phyloP scores from a whole-genome alignment of 2,329 filamentous ascomycete species.

The Teratosphaeria viscida region DNA sequence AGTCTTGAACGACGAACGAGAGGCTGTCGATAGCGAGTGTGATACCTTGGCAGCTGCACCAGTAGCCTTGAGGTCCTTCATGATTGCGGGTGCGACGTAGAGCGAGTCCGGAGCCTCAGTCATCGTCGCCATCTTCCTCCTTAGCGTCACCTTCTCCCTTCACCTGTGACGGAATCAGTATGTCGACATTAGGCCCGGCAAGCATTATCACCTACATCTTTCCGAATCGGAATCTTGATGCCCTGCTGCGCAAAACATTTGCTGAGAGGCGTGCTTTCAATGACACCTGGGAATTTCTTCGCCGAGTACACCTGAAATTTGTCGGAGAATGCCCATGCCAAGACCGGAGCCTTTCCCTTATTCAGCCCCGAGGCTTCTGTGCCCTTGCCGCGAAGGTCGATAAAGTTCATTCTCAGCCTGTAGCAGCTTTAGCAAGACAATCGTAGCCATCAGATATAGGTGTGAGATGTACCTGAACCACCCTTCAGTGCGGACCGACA shows the following conservation, averaged over 20 bases:
- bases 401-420: conserved; percentile 63
- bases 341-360: conserved; percentile 64
- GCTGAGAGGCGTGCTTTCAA: conserved; percentile 82
- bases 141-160: background rate
- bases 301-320: conserved; percentile 89
- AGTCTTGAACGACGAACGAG: too few species aligned
- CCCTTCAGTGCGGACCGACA: conserved; percentile 89
- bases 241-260: conserved; percentile 89
- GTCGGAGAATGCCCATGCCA: conserved; percentile 78
- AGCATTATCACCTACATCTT: conserved; percentile 50
- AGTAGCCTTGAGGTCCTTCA: too few species aligned
- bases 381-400: conserved; percentile 59
- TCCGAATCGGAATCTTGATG: conserved; percentile 92
- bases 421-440: background rate
- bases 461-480: conserved; percentile 59
- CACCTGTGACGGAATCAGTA: background rate
- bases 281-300: conserved; percentile 97
- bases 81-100: too few species aligned
- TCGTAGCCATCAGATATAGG: background rate
- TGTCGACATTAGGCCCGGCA: background rate
- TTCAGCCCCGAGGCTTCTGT: conserved; percentile 45
- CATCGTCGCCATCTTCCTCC: background rate
- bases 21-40: too few species aligned
- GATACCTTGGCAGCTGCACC: too few species aligned
- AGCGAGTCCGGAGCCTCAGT: background rate